A percentile compares a stretch with the other conserved stretches of the same genome.
These are phyloP conservation scores for Picochlorum sp. DNA, from an alignment of 139 green algal species.

Conservation along the genomic window DNA sequence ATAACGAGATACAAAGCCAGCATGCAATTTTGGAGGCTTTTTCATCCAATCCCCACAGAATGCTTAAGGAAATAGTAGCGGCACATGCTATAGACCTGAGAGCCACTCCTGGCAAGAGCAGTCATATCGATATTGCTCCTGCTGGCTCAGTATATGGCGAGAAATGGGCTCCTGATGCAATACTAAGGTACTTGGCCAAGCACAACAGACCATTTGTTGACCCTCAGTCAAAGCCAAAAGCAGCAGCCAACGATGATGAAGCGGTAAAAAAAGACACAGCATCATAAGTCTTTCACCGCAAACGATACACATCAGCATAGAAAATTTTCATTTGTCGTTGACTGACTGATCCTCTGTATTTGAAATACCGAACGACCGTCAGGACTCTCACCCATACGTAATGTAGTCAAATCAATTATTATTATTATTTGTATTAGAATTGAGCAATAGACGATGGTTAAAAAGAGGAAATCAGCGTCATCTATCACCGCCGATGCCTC, in stretches of 20 bases:
- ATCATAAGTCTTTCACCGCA: not conserved
- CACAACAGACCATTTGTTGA: not conserved
- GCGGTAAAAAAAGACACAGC: not conserved
- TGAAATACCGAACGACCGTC: too few species aligned
- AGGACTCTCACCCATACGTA: too few species aligned
- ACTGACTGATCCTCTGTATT: too few species aligned
- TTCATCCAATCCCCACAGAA: conserved; percentile 55
- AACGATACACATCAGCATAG: too few species aligned
- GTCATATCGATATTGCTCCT: conserved; percentile 5
- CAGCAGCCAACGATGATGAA: not conserved
- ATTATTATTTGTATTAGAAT: too few species aligned
- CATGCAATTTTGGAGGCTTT: conserved; percentile 63
- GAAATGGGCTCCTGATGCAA: conserved; percentile 68
- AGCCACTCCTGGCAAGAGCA: conserved; percentile 9
- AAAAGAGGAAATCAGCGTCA: too few species aligned
- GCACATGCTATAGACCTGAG: conserved; percentile 34
- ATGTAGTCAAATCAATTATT: too few species aligned
- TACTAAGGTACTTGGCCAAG: conserved; percentile 48
- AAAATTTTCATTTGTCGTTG: too few species aligned
- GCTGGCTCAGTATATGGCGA: conserved; percentile 36
- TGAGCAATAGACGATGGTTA: too few species aligned
- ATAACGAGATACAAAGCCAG: conserved; percentile 45
- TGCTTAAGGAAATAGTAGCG: conserved; percentile 60
- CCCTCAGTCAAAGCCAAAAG: not conserved
- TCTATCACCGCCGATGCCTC: too few species aligned